These are phyloP conservation scores for Pontederia crassipes DNA, from an alignment of 176 grass and related monocot genomes.

Conservation along the genomic window DNA sequence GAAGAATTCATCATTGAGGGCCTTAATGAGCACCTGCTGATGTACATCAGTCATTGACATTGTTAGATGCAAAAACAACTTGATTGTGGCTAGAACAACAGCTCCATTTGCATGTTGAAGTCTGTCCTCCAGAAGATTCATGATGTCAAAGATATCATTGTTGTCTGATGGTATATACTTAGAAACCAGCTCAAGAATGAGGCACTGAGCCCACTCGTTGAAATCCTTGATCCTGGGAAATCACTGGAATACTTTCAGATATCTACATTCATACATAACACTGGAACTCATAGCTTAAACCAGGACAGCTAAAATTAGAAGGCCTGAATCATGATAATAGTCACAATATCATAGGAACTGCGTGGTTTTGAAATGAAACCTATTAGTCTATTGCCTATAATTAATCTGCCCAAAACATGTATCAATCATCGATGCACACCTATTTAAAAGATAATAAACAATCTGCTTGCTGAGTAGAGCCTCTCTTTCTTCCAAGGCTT, in stretches of 20 bases:
- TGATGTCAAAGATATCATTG: conserved; percentile 91
- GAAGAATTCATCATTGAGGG: not conserved
- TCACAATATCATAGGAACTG: too few species aligned
- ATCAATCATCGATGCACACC: conserved; percentile 17
- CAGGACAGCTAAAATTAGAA: too few species aligned
- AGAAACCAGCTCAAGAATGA: conserved; percentile 67
- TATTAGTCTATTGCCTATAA: too few species aligned
- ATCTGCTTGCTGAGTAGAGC: conserved; percentile 67
- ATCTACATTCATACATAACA: not conserved
- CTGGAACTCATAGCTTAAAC: not conserved
- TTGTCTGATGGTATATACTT: conserved; percentile 94
- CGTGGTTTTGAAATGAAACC: too few species aligned
- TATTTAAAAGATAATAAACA: conserved; percentile 87
- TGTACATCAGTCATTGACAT: conserved; percentile 99
- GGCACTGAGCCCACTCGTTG: conserved; percentile 96
- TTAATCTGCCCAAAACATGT: too few species aligned
- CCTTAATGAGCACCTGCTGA: conserved; percentile 60
- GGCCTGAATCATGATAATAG: too few species aligned
- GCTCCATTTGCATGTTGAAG: conserved; percentile 99
- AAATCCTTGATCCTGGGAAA: conserved; percentile 84
- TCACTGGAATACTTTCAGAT: conserved; percentile 7
- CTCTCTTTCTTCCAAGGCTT: conserved; percentile 80
- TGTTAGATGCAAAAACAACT: conserved; percentile 95
- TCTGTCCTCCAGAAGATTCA: conserved; percentile 98
- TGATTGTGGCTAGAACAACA: conserved; percentile 98